Percentiles rank a stretch among this genome's conserved stretches.
phyloP scores from a whole-genome alignment of 2,329 filamentous ascomycete genomes.

The Colletotrichum trifolii region DNA sequence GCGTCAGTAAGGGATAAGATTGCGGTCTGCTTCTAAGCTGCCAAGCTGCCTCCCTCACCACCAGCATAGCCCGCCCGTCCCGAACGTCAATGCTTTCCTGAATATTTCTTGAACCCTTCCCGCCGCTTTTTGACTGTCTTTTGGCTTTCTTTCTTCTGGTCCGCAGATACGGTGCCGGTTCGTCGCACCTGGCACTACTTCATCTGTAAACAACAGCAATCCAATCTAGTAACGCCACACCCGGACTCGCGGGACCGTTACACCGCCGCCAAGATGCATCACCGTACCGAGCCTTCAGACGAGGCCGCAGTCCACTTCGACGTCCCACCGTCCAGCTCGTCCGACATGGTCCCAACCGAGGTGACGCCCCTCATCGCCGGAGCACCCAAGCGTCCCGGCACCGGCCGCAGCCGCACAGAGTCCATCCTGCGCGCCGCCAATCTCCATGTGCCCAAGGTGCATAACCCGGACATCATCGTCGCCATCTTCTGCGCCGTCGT shows the following conservation, averaged over 20 bases:
- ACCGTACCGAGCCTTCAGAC: constrained; percentile 13
- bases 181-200: not conserved
- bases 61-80: not conserved
- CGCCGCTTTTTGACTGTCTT: too few species aligned
- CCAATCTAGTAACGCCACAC: not conserved
- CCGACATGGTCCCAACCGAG: constrained; percentile 17
- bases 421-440: constrained; percentile 26
- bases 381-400: not conserved
- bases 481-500: constrained; percentile 45
- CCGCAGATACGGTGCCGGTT: not conserved
- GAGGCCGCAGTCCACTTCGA: constrained; percentile 6
- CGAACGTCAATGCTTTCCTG: too few species aligned
- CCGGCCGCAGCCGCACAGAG: constrained; percentile 14
- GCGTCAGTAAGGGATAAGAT: constrained; percentile 27
- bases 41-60: not conserved
- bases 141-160: not conserved
- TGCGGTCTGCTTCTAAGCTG: constrained; percentile 5
- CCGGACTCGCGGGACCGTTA: not conserved
- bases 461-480: constrained; percentile 42
- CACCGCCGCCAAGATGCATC: constrained; percentile 25
- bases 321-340: constrained; percentile 3
- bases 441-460: constrained; percentile 40
- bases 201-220: not conserved
- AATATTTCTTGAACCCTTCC: too few species aligned
- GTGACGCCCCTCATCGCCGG: constrained; percentile 25